These are phyloP conservation scores for Eucalyptus melliodora DNA, from an alignment of 345 rosid species.

Conservation along the genomic window DNA sequence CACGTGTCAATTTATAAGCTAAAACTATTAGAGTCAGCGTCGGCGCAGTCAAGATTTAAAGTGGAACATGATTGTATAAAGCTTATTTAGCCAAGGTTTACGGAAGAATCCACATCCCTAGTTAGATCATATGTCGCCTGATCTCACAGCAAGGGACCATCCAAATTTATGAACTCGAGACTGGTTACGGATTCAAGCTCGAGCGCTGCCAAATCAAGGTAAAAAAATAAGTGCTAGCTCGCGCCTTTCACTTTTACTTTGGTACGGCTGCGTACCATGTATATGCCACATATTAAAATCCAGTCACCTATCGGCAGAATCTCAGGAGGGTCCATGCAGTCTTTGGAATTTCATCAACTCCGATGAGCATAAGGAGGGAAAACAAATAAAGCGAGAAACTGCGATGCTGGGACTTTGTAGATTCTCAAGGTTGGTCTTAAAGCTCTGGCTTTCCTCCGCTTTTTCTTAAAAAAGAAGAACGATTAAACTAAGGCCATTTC, in stretches of 20 bases:
- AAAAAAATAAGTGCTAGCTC: not conserved
- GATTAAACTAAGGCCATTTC: not conserved
- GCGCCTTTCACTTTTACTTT: not conserved
- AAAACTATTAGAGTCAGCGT: not conserved
- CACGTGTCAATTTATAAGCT: not conserved
- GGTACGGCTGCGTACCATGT: constrained; percentile 12
- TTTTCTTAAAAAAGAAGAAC: not conserved
- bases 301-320: not conserved
- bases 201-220: not conserved
- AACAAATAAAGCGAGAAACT: not conserved
- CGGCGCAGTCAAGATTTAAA: not conserved
- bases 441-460: constrained; percentile 3
- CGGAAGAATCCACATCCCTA: not conserved
- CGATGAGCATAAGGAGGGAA: not conserved
- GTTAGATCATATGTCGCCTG: not conserved
- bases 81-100: not conserved
- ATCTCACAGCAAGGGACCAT: not conserved
- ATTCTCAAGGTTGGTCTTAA: constrained; percentile 33
- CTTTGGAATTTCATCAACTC: not conserved
- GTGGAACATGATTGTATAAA: not conserved
- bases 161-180: not conserved
- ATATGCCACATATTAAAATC: not conserved
- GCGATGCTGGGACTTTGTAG: constrained; percentile 6
- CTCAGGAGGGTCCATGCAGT: not conserved
- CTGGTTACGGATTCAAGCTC: not conserved